Percentiles rank a stretch among this genome's conserved stretches.
These are phyloP conservation scores for Mariannaea sp. DNA, from an alignment of 2,329 filamentous ascomycete genomes.

Conservation along the genomic window DNA sequence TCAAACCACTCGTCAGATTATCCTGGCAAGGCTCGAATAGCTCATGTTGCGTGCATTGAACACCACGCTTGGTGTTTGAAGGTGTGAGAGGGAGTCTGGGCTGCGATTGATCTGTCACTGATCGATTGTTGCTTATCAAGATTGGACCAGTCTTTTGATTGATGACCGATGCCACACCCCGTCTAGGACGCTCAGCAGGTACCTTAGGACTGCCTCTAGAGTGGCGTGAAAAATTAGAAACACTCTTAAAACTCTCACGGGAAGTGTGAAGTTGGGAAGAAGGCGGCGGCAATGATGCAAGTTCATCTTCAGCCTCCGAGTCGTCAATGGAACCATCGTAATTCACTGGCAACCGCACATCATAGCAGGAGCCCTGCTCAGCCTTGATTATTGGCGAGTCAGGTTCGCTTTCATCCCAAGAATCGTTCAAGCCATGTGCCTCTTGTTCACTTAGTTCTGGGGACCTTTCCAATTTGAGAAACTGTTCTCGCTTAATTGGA, in stretches of 20 bases:
- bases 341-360: slow-evolving; percentile 2
- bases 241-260: too few relatives aligned
- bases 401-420: background rate
- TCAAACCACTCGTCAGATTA: slow-evolving; percentile 24
- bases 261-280: background rate
- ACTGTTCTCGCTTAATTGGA: background rate
- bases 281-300: background rate
- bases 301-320: background rate
- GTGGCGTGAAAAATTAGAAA: too few relatives aligned
- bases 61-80: slow-evolving; percentile 2
- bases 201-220: background rate
- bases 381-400: slow-evolving; percentile 4
- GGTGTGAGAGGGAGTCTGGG: background rate
- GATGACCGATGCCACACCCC: background rate
- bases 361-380: slow-evolving; percentile 1
- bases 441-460: slow-evolving; percentile 3
- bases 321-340: background rate
- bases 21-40: slow-evolving; percentile 31
- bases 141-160: background rate
- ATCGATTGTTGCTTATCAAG: background rate
- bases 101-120: background rate
- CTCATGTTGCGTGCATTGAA: background rate
- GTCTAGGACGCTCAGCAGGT: background rate
- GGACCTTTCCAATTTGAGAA: background rate
- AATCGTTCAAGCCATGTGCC: background rate